These are phyloP conservation scores for Neonectria faginata DNA, from an alignment of 2,329 filamentous ascomycete genomes.

Conservation along the genomic window DNA sequence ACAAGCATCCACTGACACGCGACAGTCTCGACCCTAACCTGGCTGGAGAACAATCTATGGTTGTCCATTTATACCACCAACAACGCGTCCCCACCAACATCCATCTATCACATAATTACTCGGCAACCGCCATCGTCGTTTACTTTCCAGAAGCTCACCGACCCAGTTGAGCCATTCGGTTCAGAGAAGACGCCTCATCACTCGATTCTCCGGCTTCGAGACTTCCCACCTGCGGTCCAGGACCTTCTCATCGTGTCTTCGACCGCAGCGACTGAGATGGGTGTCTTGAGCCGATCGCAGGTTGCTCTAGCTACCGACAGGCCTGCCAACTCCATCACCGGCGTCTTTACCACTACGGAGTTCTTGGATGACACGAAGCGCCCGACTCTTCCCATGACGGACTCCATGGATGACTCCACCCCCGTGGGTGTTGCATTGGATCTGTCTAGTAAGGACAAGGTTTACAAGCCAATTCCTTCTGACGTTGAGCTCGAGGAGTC, in stretches of 20 bases:
- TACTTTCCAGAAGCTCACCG: slow-evolving; percentile 78
- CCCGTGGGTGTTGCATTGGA: slow-evolving; percentile 86
- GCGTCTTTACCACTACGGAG: slow-evolving; percentile 79
- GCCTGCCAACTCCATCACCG: slow-evolving; percentile 68
- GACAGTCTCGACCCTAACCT: slow-evolving; percentile 81
- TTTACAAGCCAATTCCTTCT: slow-evolving; percentile 79
- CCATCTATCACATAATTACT: slow-evolving; percentile 83
- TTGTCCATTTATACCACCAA: slow-evolving; percentile 81
- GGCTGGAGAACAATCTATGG: slow-evolving; percentile 91
- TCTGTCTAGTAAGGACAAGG: slow-evolving; percentile 83
- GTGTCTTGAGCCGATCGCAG: slow-evolving; percentile 80
- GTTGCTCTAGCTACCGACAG: slow-evolving; percentile 72
- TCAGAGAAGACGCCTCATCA: slow-evolving; percentile 78
- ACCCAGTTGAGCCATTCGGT: slow-evolving; percentile 80
- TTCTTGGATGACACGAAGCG: slow-evolving; percentile 79
- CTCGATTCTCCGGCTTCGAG: slow-evolving; percentile 79
- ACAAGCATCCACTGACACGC: slow-evolving; percentile 29
- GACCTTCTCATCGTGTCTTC: slow-evolving; percentile 87
- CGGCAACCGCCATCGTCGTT: slow-evolving; percentile 71
- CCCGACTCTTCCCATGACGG: slow-evolving; percentile 79
- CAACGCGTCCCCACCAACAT: slow-evolving; percentile 68
- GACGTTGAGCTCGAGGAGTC: slow-evolving; percentile 85
- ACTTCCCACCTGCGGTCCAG: slow-evolving; percentile 83
- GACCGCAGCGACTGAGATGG: slow-evolving; percentile 82
- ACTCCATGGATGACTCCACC: slow-evolving; percentile 72